Conservation (phyloP, 2,329 filamentous ascomycete species). For the Alternaria viburni region DNA sequence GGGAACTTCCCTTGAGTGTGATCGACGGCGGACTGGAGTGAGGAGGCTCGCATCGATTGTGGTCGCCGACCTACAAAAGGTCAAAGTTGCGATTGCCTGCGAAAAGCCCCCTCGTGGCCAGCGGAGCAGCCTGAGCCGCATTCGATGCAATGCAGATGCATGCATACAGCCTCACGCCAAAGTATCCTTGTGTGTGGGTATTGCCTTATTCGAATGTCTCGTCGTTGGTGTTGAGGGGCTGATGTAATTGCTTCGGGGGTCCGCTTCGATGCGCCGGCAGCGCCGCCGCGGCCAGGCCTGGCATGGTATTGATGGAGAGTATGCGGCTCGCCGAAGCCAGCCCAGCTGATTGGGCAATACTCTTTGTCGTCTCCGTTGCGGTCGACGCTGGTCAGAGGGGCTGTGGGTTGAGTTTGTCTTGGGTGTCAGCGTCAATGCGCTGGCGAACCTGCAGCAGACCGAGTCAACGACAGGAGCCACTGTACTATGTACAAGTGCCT, state of each 20-base stretch:
- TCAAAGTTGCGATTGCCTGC: background rate
- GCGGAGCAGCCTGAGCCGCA: background rate
- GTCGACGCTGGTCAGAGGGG: background rate
- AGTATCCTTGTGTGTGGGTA: background rate
- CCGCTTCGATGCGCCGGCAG: background rate
- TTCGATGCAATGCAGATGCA: background rate
- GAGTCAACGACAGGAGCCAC: background rate
- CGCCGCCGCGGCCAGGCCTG: background rate
- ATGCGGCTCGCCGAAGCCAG: background rate
- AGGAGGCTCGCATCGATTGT: background rate
- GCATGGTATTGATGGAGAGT: background rate
- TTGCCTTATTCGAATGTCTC: background rate
- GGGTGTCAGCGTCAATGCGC: background rate
- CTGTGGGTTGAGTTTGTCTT: background rate
- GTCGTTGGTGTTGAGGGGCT: background rate
- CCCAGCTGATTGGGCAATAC: background rate
- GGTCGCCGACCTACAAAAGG: background rate
- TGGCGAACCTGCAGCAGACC: background rate
- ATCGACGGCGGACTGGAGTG: background rate
- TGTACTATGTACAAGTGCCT: background rate
- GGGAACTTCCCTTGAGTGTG: background rate
- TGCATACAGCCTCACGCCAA: background rate
- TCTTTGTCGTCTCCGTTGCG: background rate
- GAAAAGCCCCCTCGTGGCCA: background rate
- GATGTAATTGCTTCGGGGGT: background rate